Conservation (phyloP, 129 eudicot species). For the Tagetes erecta region DNA sequence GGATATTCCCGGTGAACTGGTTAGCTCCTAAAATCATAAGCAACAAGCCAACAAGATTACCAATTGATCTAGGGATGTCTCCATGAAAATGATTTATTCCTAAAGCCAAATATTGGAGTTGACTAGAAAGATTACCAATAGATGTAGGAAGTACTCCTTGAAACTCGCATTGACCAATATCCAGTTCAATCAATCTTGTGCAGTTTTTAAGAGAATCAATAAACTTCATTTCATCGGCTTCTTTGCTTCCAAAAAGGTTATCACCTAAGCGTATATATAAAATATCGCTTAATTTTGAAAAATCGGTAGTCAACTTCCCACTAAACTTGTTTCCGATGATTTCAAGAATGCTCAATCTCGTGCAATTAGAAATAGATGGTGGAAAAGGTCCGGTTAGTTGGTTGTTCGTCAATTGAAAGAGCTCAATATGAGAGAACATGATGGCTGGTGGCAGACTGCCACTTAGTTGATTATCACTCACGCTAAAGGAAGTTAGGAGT, state of each 20-base stretch:
- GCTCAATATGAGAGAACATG: not conserved
- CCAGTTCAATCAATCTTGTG: not conserved
- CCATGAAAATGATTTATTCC: not conserved
- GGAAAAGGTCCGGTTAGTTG: constrained; percentile 6
- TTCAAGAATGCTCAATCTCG: not conserved
- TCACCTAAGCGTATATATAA: not conserved
- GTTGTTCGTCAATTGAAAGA: not conserved
- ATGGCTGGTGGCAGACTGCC: constrained; percentile 16
- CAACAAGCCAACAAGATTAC: constrained; percentile 10
- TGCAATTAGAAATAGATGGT: constrained; percentile 9
- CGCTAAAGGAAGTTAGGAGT: not conserved
- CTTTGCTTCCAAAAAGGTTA: not conserved
- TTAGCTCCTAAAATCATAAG: not conserved
- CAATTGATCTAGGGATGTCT: not conserved
- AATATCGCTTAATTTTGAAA: not conserved
- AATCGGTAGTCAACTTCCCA: not conserved
- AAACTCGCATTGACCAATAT: not conserved
- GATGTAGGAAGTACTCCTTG: not conserved
- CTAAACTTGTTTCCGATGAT: not conserved
- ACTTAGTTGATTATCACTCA: not conserved
- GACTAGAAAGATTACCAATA: constrained; percentile 4
- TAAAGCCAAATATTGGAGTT: not conserved
- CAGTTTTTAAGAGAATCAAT: not conserved
- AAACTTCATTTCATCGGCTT: constrained; percentile 13
- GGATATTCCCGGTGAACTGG: constrained; percentile 1